phyloP scores from a whole-genome alignment of 306 rosid species.

The Dryas octopetala region DNA sequence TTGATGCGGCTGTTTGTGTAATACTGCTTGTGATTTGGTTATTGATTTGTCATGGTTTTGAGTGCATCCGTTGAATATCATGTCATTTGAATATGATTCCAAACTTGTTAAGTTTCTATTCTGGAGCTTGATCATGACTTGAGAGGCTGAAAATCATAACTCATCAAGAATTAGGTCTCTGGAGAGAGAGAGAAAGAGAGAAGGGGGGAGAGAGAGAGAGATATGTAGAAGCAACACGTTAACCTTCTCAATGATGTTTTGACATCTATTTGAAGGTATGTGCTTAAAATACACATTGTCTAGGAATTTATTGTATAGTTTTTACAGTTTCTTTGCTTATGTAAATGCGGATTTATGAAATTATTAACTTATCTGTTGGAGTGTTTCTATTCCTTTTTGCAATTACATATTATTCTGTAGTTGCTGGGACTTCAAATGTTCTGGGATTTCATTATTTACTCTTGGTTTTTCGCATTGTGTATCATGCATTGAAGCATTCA shows the following conservation, averaged over 20 bases:
- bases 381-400: background rate
- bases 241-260: conserved; percentile 1
- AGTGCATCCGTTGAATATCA: conserved; percentile 53
- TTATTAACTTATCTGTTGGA: background rate
- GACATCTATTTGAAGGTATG: conserved; percentile 7
- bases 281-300: background rate
- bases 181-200: background rate
- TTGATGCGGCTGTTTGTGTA: conserved; percentile 79
- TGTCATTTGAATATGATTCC: background rate
- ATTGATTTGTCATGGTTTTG: conserved; percentile 54
- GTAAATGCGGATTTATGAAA: conserved; percentile 5
- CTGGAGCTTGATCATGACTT: conserved; percentile 4
- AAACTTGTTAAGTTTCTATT: background rate
- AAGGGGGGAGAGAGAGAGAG: background rate
- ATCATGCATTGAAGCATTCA: conserved; percentile 3
- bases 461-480: background rate
- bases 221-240: background rate
- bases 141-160: background rate
- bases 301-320: conserved; percentile 8
- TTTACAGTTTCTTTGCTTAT: background rate
- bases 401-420: background rate
- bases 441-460: background rate
- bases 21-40: conserved; percentile 70
- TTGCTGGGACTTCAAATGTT: conserved; percentile 2
- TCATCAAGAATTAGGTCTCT: background rate